Percentiles rank a stretch among this genome's conserved stretches.
Evolutionary conservation across 2,329 filamentous ascomycete species (phyloP).

Genomic region (Pleurostoma richardsiae): DNA sequence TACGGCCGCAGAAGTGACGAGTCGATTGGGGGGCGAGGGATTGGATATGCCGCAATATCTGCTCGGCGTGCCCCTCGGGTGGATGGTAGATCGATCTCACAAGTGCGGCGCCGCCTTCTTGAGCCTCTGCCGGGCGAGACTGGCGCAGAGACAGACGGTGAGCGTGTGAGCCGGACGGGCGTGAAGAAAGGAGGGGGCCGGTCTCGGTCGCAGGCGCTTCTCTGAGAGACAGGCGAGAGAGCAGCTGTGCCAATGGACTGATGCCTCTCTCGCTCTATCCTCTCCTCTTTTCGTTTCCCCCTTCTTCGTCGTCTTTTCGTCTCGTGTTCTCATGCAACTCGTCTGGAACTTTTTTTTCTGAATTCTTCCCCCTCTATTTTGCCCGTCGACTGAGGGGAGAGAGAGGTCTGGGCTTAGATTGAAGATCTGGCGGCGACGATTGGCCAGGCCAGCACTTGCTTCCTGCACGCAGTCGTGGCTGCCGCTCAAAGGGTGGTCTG

Average conservation of each 20-base stretch:
- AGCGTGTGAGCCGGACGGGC: background rate
- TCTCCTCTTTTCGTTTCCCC: background rate
- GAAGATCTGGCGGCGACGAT: constrained; percentile 3
- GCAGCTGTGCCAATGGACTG: background rate
- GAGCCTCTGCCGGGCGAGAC: no score
- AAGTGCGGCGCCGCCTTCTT: no score
- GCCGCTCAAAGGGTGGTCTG: constrained; percentile 6
- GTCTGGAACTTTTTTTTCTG: no score
- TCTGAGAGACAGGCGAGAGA: background rate
- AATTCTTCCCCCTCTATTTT: background rate
- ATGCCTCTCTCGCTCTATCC: background rate
- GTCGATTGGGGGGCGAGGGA: no score
- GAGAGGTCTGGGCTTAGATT: constrained; percentile 4
- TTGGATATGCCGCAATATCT: no score
- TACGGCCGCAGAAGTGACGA: no score
- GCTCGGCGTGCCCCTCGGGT: no score
- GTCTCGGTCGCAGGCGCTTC: background rate
- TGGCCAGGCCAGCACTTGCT: constrained; percentile 6
- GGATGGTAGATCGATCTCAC: no score
- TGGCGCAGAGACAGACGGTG: no score
- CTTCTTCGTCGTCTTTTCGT: no score
- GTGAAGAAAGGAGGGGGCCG: background rate
- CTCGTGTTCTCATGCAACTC: no score
- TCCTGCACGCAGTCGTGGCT: constrained; percentile 11
- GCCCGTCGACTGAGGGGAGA: background rate